Evolutionary conservation across 1,284 basidiomycete species (phyloP).

Genomic region (Pseudozyma sp.): DNA sequence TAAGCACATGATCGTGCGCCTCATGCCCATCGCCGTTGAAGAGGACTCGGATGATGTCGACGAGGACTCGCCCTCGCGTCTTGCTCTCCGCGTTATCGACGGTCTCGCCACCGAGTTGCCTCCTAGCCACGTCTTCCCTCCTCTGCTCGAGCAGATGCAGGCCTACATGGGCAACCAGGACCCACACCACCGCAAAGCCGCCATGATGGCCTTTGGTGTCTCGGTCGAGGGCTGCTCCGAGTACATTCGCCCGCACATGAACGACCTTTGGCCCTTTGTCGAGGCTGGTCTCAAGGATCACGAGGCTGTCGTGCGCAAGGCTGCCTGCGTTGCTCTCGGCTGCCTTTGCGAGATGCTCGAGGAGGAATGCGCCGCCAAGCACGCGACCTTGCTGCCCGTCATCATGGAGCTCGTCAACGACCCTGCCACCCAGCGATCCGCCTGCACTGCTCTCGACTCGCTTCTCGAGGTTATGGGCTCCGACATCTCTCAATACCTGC

Average conservation of each 20-base stretch:
- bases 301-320: slow-evolving; percentile 89
- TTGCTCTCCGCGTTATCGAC: slow-evolving; percentile 95
- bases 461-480: slow-evolving; percentile 95
- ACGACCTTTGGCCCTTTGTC: slow-evolving; percentile 92
- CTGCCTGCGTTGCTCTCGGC: slow-evolving; percentile 92
- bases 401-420: slow-evolving; percentile 80
- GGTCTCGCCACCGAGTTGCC: slow-evolving; percentile 92
- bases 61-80: slow-evolving; percentile 89
- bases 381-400: slow-evolving; percentile 84
- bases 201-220: slow-evolving; percentile 95
- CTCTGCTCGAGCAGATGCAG: slow-evolving; percentile 76
- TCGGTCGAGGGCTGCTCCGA: slow-evolving; percentile 98
- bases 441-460: slow-evolving; percentile 95
- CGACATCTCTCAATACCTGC: slow-evolving; percentile 88
- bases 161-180: slow-evolving; percentile 67
- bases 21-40: slow-evolving; percentile 94
- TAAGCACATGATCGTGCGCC: slow-evolving; percentile 85
- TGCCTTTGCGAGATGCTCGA: slow-evolving; percentile 98
- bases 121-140: slow-evolving; percentile 95
- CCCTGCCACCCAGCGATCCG: slow-evolving; percentile 85
- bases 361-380: slow-evolving; percentile 88
- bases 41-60: slow-evolving; percentile 84
- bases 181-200: slow-evolving; percentile 83
- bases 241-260: slow-evolving; percentile 94
- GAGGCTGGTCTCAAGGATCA: slow-evolving; percentile 87